phyloP scores from a whole-genome alignment of 2,329 filamentous ascomycete species.

The Fusarium xyrophilum region DNA sequence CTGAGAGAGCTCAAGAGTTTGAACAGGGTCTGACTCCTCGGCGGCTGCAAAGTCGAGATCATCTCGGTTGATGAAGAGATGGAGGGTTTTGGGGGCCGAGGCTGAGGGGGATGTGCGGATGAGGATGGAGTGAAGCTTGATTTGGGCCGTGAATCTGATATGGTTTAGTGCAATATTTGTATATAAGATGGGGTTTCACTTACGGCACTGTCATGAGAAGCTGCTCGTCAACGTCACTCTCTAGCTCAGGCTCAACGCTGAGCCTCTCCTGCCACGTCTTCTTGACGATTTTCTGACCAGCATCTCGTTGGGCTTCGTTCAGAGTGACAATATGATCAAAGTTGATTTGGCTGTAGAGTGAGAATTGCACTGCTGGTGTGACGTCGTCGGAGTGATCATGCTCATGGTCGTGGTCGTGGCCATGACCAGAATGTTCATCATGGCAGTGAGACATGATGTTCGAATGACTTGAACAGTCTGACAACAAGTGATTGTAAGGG shows the following conservation, averaged over 20 bases:
- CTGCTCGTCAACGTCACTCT: constrained; percentile 90
- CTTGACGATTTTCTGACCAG: constrained; percentile 77
- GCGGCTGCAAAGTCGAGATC: constrained; percentile 85
- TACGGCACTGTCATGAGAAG: constrained; percentile 91
- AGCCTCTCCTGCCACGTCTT: constrained; percentile 92
- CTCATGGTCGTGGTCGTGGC: constrained; percentile 62
- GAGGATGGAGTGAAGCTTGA: constrained; percentile 89
- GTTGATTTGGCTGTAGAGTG: constrained; percentile 90
- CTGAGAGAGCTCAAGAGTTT: constrained; percentile 78
- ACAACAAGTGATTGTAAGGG: rapidly evolving
- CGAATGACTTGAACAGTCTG: not conserved
- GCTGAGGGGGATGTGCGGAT: constrained; percentile 76
- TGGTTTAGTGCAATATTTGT: not conserved
- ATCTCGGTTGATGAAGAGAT: constrained; percentile 85
- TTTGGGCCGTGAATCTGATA: constrained; percentile 84
- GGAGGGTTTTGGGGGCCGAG: constrained; percentile 80
- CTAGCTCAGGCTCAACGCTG: constrained; percentile 73
- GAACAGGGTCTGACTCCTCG: constrained; percentile 72
- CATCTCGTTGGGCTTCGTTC: constrained; percentile 75
- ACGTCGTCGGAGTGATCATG: constrained; percentile 95
- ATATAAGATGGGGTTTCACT: constrained; percentile 45
- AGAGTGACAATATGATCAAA: constrained; percentile 85
- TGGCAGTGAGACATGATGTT: constrained; percentile 56
- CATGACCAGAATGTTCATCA: constrained; percentile 59
- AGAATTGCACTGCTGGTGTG: constrained; percentile 86